A percentile compares a stretch with the other conserved stretches of the same genome.
Conservation (phyloP, 2,329 filamentous ascomycete genomes). For the Balansia obtecta region DNA sequence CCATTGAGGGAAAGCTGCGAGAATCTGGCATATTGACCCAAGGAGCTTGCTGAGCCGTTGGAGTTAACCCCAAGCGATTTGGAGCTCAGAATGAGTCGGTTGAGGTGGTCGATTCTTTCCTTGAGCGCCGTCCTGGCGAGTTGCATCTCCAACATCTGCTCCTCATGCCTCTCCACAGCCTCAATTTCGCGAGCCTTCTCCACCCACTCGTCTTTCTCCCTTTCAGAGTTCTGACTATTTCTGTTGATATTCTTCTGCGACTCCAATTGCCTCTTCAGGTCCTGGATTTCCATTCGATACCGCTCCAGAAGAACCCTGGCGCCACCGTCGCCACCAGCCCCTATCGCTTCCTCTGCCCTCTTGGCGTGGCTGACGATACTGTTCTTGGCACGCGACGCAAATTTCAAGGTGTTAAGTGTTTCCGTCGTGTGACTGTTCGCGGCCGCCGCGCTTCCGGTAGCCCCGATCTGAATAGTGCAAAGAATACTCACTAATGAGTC, state of each 20-base stretch:
- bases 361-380: conserved; percentile 97
- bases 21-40: conserved; percentile 49
- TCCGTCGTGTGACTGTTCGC: conserved; percentile 69
- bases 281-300: conserved; percentile 85
- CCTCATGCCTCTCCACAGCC: conserved; percentile 76
- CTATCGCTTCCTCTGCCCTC: conserved; percentile 79
- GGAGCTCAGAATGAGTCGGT: conserved; percentile 86
- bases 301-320: conserved; percentile 81
- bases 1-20: conserved; percentile 44
- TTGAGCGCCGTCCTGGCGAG: conserved; percentile 89
- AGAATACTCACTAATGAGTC: conserved; percentile 94
- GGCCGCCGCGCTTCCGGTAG: conserved; percentile 56
- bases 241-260: conserved; percentile 59
- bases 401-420: conserved; percentile 92
- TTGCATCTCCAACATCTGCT: conserved; percentile 98
- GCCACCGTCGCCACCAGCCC: conserved; percentile 68
- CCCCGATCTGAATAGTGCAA: conserved; percentile 88
- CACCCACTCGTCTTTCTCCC: conserved; percentile 51
- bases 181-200: conserved; percentile 67
- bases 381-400: conserved; percentile 92
- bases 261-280: conserved; percentile 70
- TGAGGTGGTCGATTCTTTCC: conserved; percentile 93
- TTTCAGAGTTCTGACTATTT: conserved; percentile 45
- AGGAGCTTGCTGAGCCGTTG: conserved; percentile 56
- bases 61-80: conserved; percentile 91